phyloP scores from a whole-genome alignment of 805 yeast genomes.

The Ogataea nitratoaversa region DNA sequence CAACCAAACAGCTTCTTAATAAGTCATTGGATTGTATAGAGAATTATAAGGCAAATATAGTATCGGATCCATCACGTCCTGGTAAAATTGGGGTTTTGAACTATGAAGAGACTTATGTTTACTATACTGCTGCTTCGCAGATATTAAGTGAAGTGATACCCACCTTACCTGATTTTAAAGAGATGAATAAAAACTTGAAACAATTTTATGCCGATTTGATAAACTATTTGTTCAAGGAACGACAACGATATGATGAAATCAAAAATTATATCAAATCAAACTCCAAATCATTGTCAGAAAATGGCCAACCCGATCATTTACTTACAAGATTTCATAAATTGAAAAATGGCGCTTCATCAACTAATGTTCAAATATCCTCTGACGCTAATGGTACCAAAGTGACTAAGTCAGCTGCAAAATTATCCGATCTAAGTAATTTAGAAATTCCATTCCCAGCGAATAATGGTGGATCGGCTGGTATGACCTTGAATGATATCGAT shows the following conservation, averaged over 20 bases:
- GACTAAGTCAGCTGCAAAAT: background rate
- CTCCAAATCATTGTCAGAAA: background rate
- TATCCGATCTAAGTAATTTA: background rate
- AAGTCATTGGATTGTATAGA: slow-evolving; percentile 27
- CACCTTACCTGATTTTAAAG: slow-evolving; percentile 12
- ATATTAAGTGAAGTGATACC: slow-evolving; percentile 26
- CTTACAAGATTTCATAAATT: slow-evolving; percentile 19
- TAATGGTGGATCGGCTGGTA: background rate
- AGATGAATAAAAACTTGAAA: slow-evolving; percentile 9
- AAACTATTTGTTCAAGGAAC: slow-evolving; percentile 14
- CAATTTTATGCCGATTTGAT: slow-evolving; percentile 19
- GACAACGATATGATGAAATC: slow-evolving; percentile 14
- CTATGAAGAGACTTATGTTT: slow-evolving; percentile 24
- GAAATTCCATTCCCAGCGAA: background rate
- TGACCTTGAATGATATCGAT: background rate
- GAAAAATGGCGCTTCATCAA: slow-evolving; percentile 10
- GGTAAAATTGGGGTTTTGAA: slow-evolving; percentile 3
- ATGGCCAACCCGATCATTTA: too few species aligned
- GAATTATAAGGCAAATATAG: slow-evolving; percentile 15
- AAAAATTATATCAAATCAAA: slow-evolving; percentile 7
- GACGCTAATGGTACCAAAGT: background rate
- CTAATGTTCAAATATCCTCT: background rate
- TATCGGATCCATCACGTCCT: slow-evolving; percentile 1
- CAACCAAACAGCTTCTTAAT: slow-evolving; percentile 17
- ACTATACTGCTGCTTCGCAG: slow-evolving; percentile 24